A percentile compares a stretch with the other conserved stretches of the same genome.
Conservation (phyloP, 2,329 filamentous ascomycete species). For the Magnaporthiopsis rhizophila region DNA sequence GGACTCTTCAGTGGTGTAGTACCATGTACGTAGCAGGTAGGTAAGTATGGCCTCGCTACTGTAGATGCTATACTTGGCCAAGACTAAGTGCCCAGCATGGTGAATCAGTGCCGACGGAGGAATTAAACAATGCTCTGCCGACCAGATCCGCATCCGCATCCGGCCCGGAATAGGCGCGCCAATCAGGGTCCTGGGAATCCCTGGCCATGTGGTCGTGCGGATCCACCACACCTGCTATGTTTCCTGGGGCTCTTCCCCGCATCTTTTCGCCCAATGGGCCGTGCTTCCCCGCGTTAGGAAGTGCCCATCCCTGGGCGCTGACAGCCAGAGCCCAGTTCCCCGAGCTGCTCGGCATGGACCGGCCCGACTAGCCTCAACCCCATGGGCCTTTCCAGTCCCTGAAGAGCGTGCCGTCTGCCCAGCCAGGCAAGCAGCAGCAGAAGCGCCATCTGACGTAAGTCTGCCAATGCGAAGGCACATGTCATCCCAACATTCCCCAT, state of each 20-base stretch:
- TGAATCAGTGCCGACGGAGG: background rate
- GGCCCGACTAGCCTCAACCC: background rate
- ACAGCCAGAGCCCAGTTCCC: background rate
- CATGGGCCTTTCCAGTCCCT: too few relatives aligned
- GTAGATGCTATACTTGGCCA: too few relatives aligned
- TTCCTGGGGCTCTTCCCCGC: background rate
- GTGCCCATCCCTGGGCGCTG: too few relatives aligned
- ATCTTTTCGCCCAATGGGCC: background rate
- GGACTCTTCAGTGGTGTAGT: background rate
- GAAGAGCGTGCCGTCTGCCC: background rate
- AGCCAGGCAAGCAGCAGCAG: background rate
- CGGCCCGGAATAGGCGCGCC: background rate
- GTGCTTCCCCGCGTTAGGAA: background rate
- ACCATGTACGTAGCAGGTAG: too few relatives aligned
- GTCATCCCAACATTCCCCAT: background rate
- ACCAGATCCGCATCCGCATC: background rate
- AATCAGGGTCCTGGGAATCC: background rate
- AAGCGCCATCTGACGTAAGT: background rate
- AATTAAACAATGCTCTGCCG: background rate
- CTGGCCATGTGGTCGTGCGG: background rate
- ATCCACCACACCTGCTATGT: background rate
- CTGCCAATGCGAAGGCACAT: background rate
- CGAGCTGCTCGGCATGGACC: background rate
- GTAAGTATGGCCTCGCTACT: too few relatives aligned
- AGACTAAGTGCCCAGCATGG: background rate